Percentiles rank a stretch among this genome's conserved stretches.
phyloP scores from a whole-genome alignment of 106 monocot genomes.

The Hemerocallis citrina region DNA sequence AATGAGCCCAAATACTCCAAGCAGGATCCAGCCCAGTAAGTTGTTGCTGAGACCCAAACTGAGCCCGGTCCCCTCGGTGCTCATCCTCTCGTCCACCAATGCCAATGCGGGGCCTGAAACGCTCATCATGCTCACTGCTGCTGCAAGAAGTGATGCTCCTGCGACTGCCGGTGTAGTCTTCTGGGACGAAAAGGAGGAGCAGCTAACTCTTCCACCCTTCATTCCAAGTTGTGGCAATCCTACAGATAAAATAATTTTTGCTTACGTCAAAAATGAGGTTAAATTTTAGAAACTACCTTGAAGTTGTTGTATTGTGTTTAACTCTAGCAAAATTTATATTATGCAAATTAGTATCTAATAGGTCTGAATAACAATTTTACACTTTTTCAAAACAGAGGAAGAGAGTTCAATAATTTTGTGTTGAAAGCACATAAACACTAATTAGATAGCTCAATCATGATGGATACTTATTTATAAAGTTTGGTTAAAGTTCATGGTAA shows the following conservation, averaged over 20 bases:
- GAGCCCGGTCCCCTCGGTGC: constrained; percentile 60
- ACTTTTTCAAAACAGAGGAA: too few species aligned
- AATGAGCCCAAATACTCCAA: constrained; percentile 50
- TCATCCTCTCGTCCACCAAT: constrained; percentile 56
- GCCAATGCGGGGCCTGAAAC: constrained; percentile 28
- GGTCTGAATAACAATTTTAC: too few species aligned
- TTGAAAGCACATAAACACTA: too few species aligned
- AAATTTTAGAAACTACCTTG: neutral
- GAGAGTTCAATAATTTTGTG: too few species aligned
- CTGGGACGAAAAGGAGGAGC: constrained; percentile 12
- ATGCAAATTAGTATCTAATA: too few species aligned
- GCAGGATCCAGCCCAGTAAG: constrained; percentile 44
- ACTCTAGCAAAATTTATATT: too few species aligned
- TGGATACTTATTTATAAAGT: too few species aligned
- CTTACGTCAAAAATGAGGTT: neutral
- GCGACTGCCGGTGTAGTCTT: neutral
- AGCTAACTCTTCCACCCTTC: constrained; percentile 19
- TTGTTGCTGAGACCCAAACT: constrained; percentile 56
- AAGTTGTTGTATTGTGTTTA: too few species aligned
- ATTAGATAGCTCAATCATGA: too few species aligned
- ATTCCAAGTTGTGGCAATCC: constrained; percentile 26
- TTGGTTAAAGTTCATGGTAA: too few species aligned
- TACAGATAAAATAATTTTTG: neutral
- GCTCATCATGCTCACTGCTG: constrained; percentile 24
- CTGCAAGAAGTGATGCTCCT: constrained; percentile 4